Conservation (phyloP, 2,329 filamentous ascomycete genomes). For the Talaromyces sp. region DNA sequence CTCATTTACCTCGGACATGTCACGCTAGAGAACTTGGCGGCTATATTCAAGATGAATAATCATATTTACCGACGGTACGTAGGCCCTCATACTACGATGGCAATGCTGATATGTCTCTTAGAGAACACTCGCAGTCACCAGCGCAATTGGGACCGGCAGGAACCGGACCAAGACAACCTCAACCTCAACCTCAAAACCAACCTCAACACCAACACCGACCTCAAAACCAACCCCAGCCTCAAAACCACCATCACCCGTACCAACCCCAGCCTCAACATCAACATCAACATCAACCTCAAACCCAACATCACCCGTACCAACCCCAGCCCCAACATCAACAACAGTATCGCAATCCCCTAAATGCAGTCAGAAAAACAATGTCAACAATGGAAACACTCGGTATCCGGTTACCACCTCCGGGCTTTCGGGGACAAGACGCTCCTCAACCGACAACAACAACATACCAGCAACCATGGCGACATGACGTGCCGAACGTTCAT, state of each 20-base stretch:
- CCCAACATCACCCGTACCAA: background rate
- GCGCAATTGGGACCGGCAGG: background rate
- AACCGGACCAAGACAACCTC: background rate
- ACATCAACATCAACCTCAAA: background rate
- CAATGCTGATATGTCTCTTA: background rate
- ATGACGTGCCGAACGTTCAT: background rate
- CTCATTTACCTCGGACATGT: background rate
- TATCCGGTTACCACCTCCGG: constrained; percentile 13
- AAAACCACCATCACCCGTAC: background rate
- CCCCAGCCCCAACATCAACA: background rate
- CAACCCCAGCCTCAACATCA: background rate
- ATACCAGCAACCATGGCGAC: constrained; percentile 1
- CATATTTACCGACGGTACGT: background rate
- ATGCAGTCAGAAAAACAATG: constrained; percentile 32
- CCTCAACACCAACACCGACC: background rate
- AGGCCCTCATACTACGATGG: background rate
- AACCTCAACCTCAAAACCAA: background rate
- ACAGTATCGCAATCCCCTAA: constrained; percentile 14
- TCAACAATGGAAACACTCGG: constrained; percentile 17
- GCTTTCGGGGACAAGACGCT: constrained; percentile 7
- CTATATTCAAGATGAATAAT: background rate
- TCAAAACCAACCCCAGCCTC: background rate
- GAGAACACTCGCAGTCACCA: background rate
- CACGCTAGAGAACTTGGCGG: background rate
- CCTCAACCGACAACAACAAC: background rate